Base-by-base conservation (phyloP, 352 stramenopile genomes). In the Globisporangium alternatum region DNA sequence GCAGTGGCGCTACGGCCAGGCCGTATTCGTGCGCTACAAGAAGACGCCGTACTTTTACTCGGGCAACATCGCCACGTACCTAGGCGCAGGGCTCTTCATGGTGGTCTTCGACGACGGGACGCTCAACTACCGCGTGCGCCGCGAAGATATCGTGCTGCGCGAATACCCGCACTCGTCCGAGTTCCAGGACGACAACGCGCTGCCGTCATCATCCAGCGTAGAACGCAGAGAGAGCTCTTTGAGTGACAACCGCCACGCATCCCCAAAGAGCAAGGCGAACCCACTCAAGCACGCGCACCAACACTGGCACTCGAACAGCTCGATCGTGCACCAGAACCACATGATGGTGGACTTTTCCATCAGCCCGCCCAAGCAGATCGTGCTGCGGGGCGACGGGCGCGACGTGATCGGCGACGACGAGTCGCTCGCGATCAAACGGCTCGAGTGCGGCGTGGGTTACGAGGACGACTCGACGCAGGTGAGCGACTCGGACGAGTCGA, bases 391-490 rank as follows among this genome's bases (percentile, higher is more conserved):
- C 25, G 39, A 63, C 21, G 25, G n/a, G 5, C 71, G 66, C 44
- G 75, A 75, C 56, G 67, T 64, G 0, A 66, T 85, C 56, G 33
- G 86, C 0, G 66, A 80, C 19, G 71, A 83, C 28, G 76, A 80
- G 41, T 65, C 65, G 56, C 53, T 88, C 13, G 76, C 72, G 15
- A 81, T 88, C 56, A 90, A 90, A 62, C 81, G 77, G 9, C 72
- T 93, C n/a, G 84, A 93, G 41, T 88, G 81, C 55, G 83, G 82
- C 1, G 79, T 93, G 22, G 76, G 68, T 2, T 93, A 91, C 57
- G 80, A 90, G 35, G 82, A 93, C 33, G 83, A 93, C 66, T 91
- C 80, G 33, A 93, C 84, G 1, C 83, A 93, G 80, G 78, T 89
- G n/a, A 93, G 84, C 53, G 84, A 93, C 69, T 93, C 80, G 25